Conservation (phyloP, 108 stramenopile genomes). For the Aurantiochytrium sp. region DNA sequence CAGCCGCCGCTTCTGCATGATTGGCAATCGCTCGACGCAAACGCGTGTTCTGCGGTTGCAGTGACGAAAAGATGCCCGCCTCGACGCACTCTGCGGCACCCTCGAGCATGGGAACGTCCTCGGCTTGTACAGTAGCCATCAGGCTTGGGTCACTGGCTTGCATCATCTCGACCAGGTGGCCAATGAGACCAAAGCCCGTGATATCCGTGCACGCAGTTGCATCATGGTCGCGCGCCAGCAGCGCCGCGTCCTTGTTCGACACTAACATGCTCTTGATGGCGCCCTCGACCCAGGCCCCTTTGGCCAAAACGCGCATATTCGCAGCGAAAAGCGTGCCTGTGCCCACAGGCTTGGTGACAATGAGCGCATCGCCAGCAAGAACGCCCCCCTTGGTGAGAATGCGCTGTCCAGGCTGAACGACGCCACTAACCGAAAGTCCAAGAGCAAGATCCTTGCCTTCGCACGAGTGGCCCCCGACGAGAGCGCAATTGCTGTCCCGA, state of each 20-base stretch:
- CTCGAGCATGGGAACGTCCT: conserved; percentile 33
- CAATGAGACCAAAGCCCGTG: conserved; percentile 61
- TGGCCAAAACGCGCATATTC: conserved; percentile 46
- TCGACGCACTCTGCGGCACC: conserved; percentile 35
- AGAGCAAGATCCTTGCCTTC: conserved; percentile 55
- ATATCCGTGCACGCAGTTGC: conserved; percentile 50
- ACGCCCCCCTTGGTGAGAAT: conserved; percentile 44
- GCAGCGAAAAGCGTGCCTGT: conserved; percentile 61
- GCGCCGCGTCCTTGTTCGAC: conserved; percentile 29
- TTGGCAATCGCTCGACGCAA: conserved; percentile 31
- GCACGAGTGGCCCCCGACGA: conserved; percentile 64
- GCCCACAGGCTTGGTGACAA: conserved; percentile 58
- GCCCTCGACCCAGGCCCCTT: conserved; percentile 23
- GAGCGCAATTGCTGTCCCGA: conserved; percentile 36
- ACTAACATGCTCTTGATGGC: conserved; percentile 22
- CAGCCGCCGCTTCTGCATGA: conserved; percentile 21
- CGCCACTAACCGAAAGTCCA: conserved; percentile 52
- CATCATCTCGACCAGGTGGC: conserved; percentile 60
- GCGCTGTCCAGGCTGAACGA: background rate
- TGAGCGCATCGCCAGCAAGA: conserved; percentile 35
- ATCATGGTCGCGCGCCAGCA: background rate
- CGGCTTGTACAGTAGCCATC: conserved; percentile 1
- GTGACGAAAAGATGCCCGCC: conserved; percentile 36
- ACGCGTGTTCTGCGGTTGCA: conserved; percentile 39
- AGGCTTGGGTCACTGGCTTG: background rate